These are phyloP conservation scores for Camellia lanceoleosa DNA, from an alignment of 148 eudicot genomes.

Conservation along the genomic window DNA sequence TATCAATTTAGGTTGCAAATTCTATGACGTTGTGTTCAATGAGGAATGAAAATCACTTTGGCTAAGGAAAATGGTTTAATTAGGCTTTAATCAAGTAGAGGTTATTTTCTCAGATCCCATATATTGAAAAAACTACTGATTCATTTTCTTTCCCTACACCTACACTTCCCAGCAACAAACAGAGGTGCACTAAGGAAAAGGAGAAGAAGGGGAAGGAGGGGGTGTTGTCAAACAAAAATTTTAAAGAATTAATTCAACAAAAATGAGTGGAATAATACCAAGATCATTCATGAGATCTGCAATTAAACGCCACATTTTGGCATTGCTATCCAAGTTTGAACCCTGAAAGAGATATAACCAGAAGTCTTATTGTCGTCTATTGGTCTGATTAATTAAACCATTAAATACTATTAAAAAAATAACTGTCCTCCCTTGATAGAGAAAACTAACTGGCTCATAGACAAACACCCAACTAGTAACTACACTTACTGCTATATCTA, in stretches of 20 bases:
- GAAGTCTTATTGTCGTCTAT: not conserved
- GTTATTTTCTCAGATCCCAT: not conserved
- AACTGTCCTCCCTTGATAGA: not conserved
- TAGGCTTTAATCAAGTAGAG: not conserved
- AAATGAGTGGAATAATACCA: slow-evolving; percentile 47
- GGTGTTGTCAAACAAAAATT: not conserved
- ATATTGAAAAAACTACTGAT: not conserved
- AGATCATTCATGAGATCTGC: slow-evolving; percentile 99
- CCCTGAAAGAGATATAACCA: slow-evolving; percentile 49
- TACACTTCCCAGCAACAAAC: not conserved
- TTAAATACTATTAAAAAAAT: not conserved
- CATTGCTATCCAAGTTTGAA: slow-evolving; percentile 89
- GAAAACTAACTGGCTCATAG: not conserved
- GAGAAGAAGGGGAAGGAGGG: not conserved
- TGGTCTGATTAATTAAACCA: not conserved
- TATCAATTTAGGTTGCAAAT: not conserved
- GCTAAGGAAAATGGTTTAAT: not conserved
- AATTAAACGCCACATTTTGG: slow-evolving; percentile 99
- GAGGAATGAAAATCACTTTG: not conserved
- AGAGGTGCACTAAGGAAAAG: not conserved
- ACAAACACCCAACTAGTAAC: not conserved
- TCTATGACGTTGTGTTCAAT: not conserved
- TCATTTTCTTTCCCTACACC: not conserved
- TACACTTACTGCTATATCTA: not conserved
- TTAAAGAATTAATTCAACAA: slow-evolving; percentile 7